A percentile compares a stretch with the other conserved stretches of the same genome.
These are phyloP conservation scores for Sindora glabra DNA, from an alignment of 306 rosid genomes.

Conservation along the genomic window DNA sequence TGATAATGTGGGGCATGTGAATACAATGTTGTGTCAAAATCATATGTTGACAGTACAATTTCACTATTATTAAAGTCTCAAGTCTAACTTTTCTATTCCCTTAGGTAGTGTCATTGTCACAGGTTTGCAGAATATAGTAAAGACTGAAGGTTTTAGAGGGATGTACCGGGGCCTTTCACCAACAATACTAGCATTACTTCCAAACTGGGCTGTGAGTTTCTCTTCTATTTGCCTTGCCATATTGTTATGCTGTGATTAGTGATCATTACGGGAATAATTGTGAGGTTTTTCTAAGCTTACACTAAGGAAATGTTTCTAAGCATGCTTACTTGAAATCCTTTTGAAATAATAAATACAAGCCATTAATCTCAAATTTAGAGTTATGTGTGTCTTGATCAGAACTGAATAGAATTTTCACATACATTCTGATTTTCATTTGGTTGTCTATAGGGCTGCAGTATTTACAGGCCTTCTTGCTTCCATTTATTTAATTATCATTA, in stretches of 20 bases:
- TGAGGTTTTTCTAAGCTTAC: too few species aligned
- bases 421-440: too few species aligned
- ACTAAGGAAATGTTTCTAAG: not conserved
- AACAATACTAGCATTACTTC: constrained; percentile 86
- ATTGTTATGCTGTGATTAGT: not conserved
- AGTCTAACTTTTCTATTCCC: constrained; percentile 14
- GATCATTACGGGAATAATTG: not conserved
- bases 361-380: not conserved
- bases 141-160: constrained; percentile 79
- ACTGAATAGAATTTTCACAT: too few species aligned
- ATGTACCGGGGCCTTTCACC: constrained; percentile 97
- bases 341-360: not conserved
- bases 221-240: not conserved
- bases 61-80: not conserved
- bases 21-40: constrained; percentile 2
- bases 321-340: not conserved
- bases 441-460: too few species aligned
- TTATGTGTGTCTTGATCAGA: not conserved
- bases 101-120: constrained; percentile 74
- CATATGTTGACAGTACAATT: not conserved
- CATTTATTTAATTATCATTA: not conserved
- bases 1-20: constrained; percentile 1
- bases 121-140: constrained; percentile 62
- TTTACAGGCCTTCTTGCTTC: too few species aligned
- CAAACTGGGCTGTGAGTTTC: constrained; percentile 96